A percentile compares a stretch with the other conserved stretches of the same genome.
phyloP scores from a whole-genome alignment of 371 early-diverging fungal species.

The Mortierella sp. region DNA sequence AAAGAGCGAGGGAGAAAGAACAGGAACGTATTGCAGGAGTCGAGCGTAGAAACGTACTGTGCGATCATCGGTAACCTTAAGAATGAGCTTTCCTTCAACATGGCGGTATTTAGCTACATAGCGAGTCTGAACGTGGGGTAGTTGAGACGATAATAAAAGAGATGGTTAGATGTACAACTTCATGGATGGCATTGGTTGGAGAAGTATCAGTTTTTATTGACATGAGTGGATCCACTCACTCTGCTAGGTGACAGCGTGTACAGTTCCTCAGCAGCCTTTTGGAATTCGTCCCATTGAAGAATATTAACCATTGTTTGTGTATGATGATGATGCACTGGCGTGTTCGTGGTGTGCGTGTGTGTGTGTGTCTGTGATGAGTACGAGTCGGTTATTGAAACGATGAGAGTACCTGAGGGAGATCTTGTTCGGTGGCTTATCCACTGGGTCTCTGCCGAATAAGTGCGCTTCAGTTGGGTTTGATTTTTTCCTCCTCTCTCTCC shows the following conservation, averaged over 20 bases:
- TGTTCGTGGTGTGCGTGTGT: too few species aligned
- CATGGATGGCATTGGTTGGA: not conserved
- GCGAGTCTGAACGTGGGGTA: slow-evolving; percentile 63
- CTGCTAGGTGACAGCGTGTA: slow-evolving; percentile 70
- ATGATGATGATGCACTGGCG: not conserved
- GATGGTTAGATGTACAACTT: not conserved
- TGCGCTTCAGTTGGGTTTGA: not conserved
- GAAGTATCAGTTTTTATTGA: not conserved
- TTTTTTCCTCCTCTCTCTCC: slow-evolving; percentile 9
- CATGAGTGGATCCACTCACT: slow-evolving; percentile 53
- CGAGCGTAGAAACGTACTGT: slow-evolving; percentile 55
- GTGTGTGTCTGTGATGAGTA: too few species aligned
- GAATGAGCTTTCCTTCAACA: slow-evolving; percentile 75
- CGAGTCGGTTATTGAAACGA: not conserved
- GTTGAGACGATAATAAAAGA: not conserved
- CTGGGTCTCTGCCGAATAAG: not conserved
- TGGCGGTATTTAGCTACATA: slow-evolving; percentile 79
- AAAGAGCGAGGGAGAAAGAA: not conserved
- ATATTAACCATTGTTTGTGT: slow-evolving; percentile 63
- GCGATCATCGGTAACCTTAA: slow-evolving; percentile 80
- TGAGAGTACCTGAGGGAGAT: not conserved
- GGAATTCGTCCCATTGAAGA: slow-evolving; percentile 78
- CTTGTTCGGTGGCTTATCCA: not conserved
- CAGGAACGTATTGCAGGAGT: not conserved
- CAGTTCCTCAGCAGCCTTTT: slow-evolving; percentile 78